These are phyloP conservation scores for Venturia oleaginea DNA, from an alignment of 2,329 filamentous ascomycete species.

Conservation along the genomic window DNA sequence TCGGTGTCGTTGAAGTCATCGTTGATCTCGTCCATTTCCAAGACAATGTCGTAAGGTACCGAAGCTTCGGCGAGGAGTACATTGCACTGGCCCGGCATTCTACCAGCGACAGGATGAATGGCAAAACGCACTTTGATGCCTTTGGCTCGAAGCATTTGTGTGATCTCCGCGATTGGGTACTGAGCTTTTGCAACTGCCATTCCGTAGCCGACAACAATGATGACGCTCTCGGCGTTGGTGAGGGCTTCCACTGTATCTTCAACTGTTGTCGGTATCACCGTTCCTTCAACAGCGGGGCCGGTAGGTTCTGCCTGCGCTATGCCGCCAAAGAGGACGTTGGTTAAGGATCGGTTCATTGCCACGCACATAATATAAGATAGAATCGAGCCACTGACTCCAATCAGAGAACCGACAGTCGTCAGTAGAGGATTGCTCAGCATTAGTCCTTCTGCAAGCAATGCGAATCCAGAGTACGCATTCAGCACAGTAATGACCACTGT, in stretches of 20 bases:
- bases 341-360: constrained; percentile 85
- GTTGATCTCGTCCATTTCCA: constrained; percentile 83
- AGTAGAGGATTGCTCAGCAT: constrained; percentile 84
- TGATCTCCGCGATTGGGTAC: constrained; percentile 81
- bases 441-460: constrained; percentile 79
- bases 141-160: constrained; percentile 60
- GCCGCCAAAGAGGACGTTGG: constrained; percentile 81
- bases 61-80: constrained; percentile 80
- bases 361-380: constrained; percentile 82
- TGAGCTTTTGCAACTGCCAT: constrained; percentile 94
- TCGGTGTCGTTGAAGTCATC: constrained; percentile 83
- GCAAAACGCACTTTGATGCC: constrained; percentile 79
- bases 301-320: constrained; percentile 44
- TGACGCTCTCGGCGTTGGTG: constrained; percentile 69
- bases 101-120: constrained; percentile 80
- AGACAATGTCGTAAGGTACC: constrained; percentile 36
- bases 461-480: constrained; percentile 86
- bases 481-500: constrained; percentile 79
- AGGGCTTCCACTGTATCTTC: constrained; percentile 74
- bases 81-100: constrained; percentile 92
- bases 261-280: constrained; percentile 66
- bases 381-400: constrained; percentile 81
- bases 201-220: constrained; percentile 81
- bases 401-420: constrained; percentile 76
- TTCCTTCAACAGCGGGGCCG: constrained; percentile 64